Base-by-base conservation (phyloP, 495 filamentous ascomycete species). In the Neurospora sp. region DNA sequence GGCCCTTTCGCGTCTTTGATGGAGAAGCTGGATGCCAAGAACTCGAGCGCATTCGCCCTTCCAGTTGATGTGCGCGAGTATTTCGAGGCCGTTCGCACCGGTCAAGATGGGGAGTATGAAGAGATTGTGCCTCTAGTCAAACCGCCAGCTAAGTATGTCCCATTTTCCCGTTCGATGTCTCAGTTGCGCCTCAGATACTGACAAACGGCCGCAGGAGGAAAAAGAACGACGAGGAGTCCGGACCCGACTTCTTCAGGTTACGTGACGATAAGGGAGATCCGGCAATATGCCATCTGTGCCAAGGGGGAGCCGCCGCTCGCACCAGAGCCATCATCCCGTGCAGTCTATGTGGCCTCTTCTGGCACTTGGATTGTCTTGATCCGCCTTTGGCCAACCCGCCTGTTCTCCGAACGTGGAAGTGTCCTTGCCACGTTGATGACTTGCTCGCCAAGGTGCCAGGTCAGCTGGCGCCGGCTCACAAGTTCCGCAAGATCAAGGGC, bases 331-430 rank as follows among this genome's bases (percentile, higher is more conserved):
- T 95, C 59, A 89, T 96, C 73, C 87, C 90, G 7, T 97, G 94
- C 82, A 93, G 93, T 77, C 91, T 89, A 75, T 99, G 96, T 79
- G 86, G 87, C 3, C 84, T 92, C 31, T 86, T 87, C 41, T 99
- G 94, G 89, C 96, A 99, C 82, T 83, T 98, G 18, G 95, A 98
- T 82, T 99, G 96, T 81, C 83, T 96, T 18, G 89, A 94, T 79
- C 92, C 93, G 4, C 96, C 96, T 38, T 79, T 94, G 78, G 90
- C 94, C 38, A 87, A 89, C 69, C 92, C 93, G 16, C 94, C 95
- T 5, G 78, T 86, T 6, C 85, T 89, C 66, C 85, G 88, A 70
- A 91, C 88, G 38, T 99, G 94, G 94, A 91, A 89, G 84, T 99
- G 96, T 77, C 95, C 96, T 73, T 90, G 90, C 78, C 96, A 99